These are phyloP conservation scores for Rhododendron mucronatum DNA, from an alignment of 148 eudicot genomes.

Conservation along the genomic window DNA sequence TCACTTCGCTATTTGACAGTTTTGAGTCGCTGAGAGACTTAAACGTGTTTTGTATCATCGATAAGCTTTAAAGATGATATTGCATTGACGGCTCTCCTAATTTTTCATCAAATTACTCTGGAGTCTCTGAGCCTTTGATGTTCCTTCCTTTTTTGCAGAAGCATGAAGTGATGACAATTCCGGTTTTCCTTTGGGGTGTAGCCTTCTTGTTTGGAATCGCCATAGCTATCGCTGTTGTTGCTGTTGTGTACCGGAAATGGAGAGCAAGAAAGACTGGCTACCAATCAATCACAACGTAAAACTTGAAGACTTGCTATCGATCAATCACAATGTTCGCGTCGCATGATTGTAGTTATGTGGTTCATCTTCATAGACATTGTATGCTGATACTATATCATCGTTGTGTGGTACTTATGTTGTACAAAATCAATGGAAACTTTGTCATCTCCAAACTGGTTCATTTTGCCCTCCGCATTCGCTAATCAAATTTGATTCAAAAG, in stretches of 20 bases:
- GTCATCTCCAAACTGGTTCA: neutral
- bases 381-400: neutral
- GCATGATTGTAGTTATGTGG: neutral
- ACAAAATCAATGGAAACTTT: neutral
- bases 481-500: neutral
- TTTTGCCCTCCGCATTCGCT: neutral
- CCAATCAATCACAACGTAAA: slow-evolving; percentile 25
- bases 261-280: slow-evolving; percentile 31
- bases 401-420: neutral
- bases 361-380: neutral
- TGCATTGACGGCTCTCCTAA: neutral
- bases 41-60: neutral
- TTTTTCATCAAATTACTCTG: neutral
- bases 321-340: neutral
- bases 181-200: slow-evolving; percentile 11
- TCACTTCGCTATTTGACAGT: neutral
- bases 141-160: slow-evolving; percentile 15
- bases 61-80: neutral
- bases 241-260: slow-evolving; percentile 13
- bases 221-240: slow-evolving; percentile 4
- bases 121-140: neutral
- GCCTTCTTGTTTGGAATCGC: slow-evolving; percentile 28
- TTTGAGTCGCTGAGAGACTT: neutral
- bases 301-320: neutral
- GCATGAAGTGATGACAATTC: slow-evolving; percentile 2